These are phyloP conservation scores for Psidium friedrichsthalianum DNA, from an alignment of 345 rosid genomes.

Conservation along the genomic window DNA sequence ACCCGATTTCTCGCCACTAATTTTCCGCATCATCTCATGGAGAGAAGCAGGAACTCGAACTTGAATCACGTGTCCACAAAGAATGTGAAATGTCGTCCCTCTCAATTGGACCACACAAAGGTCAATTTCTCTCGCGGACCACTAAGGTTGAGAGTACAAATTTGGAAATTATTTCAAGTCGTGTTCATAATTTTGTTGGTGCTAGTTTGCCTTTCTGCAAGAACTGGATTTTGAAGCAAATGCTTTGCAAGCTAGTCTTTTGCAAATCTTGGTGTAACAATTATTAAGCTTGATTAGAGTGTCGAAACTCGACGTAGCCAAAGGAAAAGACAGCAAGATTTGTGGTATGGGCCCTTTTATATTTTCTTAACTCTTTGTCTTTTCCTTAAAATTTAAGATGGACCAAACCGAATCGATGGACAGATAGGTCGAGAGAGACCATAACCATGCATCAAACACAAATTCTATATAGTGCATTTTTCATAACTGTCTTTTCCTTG, in stretches of 20 bases:
- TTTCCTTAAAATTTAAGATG: not conserved
- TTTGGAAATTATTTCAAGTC: not conserved
- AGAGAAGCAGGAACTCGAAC: no score
- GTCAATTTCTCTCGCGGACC: not conserved
- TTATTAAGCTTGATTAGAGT: not conserved
- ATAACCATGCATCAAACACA: no score
- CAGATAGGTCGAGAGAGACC: not conserved
- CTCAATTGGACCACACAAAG: no score
- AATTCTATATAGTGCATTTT: no score
- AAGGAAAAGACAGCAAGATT: not conserved
- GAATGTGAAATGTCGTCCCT: no score
- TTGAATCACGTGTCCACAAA: no score
- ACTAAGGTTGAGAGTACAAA: not conserved
- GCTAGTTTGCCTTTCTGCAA: not conserved
- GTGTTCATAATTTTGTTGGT: not conserved
- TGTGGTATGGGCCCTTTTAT: not conserved
- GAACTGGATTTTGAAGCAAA: not conserved
- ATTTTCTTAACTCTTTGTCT: no score
- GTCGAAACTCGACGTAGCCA: not conserved
- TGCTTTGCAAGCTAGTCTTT: no score
- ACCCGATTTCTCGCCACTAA: no score
- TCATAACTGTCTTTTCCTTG: not conserved
- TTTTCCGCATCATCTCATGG: no score
- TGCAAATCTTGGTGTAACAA: no score
- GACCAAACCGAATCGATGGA: rapidly evolving